Percentiles rank a stretch among this genome's conserved stretches.
These are phyloP conservation scores for Rhodotorula taiwanensis DNA, from an alignment of 768 basidiomycete genomes.

Conservation along the genomic window DNA sequence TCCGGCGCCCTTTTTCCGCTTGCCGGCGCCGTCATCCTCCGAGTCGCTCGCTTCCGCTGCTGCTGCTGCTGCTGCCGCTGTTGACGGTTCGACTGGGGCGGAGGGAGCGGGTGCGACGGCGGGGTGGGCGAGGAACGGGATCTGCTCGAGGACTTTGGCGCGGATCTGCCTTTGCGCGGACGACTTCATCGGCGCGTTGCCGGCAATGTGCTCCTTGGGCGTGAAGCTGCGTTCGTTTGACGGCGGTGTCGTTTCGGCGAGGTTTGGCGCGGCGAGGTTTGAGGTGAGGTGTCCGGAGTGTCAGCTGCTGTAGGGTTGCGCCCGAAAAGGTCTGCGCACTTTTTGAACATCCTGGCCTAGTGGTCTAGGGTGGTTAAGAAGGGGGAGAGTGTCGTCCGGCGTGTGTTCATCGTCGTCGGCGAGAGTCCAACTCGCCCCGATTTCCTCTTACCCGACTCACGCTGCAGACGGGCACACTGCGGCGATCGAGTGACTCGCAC, in stretches of 20 bases:
- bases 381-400: too few relatives aligned
- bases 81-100: not conserved
- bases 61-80: not conserved
- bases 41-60: slow-evolving; percentile 25
- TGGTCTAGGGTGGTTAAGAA: too few relatives aligned
- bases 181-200: slow-evolving; percentile 69
- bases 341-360: slow-evolving; percentile 6
- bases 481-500: too few relatives aligned
- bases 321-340: not conserved
- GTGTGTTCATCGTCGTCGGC: not conserved
- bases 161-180: slow-evolving; percentile 89
- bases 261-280: too few relatives aligned
- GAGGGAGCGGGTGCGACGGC: slow-evolving; percentile 8
- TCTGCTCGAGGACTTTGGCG: slow-evolving; percentile 67
- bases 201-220: slow-evolving; percentile 63
- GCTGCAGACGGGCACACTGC: not conserved
- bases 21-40: slow-evolving; percentile 35
- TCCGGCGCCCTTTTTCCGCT: slow-evolving; percentile 18
- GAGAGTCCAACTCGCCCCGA: not conserved
- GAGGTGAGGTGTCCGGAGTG: too few relatives aligned
- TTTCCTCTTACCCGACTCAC: not conserved
- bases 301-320: too few relatives aligned
- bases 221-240: slow-evolving; percentile 46
- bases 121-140: slow-evolving; percentile 50
- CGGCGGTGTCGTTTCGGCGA: too few relatives aligned